phyloP scores from a whole-genome alignment of 228 moss, liverwort and hornwort species.

The Sphagnum magellanicum region DNA sequence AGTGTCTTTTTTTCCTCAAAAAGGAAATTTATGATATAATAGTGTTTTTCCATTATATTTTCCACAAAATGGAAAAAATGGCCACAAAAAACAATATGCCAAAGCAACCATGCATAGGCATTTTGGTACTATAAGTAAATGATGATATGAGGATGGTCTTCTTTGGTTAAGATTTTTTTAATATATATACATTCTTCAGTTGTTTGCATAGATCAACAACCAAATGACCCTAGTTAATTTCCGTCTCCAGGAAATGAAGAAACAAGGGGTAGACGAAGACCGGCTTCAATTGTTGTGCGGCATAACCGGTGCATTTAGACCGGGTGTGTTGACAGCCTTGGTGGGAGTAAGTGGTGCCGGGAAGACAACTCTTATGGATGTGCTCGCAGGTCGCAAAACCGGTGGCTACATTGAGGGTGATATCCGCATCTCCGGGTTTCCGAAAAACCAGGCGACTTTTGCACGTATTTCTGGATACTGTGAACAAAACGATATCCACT shows the following conservation, averaged over 20 bases:
- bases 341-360: constrained; percentile 86
- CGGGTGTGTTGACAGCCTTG: constrained; percentile 70
- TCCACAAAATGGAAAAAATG: too few species aligned
- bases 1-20: too few species aligned
- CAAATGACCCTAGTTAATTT: not conserved
- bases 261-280: constrained; percentile 49
- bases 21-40: too few species aligned
- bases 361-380: constrained; percentile 89
- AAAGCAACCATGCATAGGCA: too few species aligned
- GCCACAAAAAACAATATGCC: too few species aligned
- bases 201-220: not conserved
- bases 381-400: constrained; percentile 75
- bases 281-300: constrained; percentile 57
- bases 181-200: too few species aligned
- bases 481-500: constrained; percentile 88
- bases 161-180: too few species aligned
- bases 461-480: constrained; percentile 74
- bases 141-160: too few species aligned
- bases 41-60: too few species aligned
- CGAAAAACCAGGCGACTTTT: constrained; percentile 65
- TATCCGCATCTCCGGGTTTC: constrained; percentile 68
- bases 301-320: constrained; percentile 85
- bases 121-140: too few species aligned
- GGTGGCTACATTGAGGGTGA: constrained; percentile 78
- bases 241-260: constrained; percentile 43